phyloP scores from a whole-genome alignment of 371 early-diverging fungal species.

The Actinomortierella wolfii region DNA sequence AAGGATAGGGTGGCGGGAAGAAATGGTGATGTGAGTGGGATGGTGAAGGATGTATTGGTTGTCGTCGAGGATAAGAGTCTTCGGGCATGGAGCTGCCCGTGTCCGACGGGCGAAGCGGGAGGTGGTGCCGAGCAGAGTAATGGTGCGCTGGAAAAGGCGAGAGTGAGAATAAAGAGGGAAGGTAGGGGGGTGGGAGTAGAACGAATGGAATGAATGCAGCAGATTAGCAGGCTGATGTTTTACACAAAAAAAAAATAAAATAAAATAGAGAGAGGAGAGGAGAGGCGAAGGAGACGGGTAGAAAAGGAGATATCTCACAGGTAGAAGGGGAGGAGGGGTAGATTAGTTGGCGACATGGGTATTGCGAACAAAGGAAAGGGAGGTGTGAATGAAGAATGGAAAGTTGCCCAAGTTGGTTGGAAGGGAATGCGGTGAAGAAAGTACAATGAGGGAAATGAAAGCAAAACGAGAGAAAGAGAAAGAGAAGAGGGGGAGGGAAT shows the following conservation, averaged over 20 bases:
- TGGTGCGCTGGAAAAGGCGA: slow-evolving; percentile 13
- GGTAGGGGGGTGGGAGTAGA: not conserved
- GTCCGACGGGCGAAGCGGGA: slow-evolving; percentile 14
- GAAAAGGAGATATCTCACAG: slow-evolving; percentile 24
- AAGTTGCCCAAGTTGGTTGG: not conserved
- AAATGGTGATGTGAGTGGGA: too few species aligned
- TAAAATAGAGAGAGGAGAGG: not conserved
- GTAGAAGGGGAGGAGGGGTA: slow-evolving; percentile 4
- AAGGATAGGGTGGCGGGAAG: too few species aligned
- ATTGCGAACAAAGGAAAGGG: too few species aligned
- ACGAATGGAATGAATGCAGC: not conserved
- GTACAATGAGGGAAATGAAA: not conserved
- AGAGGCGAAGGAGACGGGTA: not conserved
- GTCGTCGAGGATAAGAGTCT: slow-evolving; percentile 2
- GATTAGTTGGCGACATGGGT: too few species aligned
- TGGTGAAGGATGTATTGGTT: not conserved
- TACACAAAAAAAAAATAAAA: not conserved
- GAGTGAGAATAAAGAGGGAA: slow-evolving; percentile 2
- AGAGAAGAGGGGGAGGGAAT: not conserved
- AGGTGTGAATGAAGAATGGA: too few species aligned
- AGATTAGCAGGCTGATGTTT: not conserved
- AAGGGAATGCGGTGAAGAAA: not conserved
- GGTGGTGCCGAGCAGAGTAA: slow-evolving; percentile 22
- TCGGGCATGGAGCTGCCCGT: slow-evolving; percentile 19
- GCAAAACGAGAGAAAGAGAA: not conserved